Percentiles rank a stretch among this genome's conserved stretches.
Evolutionary conservation across 1,139 yeast species (phyloP).

Genomic region (Zygosaccharomyces sapae): DNA sequence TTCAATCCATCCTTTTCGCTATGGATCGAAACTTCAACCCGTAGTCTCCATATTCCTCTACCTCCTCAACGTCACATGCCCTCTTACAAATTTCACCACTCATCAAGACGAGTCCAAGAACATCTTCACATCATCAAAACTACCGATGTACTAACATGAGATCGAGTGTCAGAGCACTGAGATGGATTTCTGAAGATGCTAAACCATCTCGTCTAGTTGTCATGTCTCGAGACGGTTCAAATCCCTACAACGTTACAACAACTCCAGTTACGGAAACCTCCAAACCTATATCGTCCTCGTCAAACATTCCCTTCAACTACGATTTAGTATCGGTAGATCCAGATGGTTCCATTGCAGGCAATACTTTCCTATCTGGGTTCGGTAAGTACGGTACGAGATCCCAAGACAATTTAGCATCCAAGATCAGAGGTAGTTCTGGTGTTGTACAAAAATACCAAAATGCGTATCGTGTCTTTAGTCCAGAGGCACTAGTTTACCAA

Average conservation of each 20-base stretch:
- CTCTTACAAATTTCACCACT: not conserved
- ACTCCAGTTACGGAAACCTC: slow-evolving; percentile 1
- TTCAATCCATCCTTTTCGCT: too few relatives aligned
- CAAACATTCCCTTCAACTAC: not conserved
- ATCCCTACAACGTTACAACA: not conserved
- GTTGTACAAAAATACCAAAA: slow-evolving; percentile 16
- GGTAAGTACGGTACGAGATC: not conserved
- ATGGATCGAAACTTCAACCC: too few relatives aligned
- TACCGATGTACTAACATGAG: not conserved
- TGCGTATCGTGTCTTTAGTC: slow-evolving; percentile 16
- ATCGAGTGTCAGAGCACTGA: not conserved
- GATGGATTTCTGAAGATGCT: not conserved
- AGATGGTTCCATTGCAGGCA: not conserved
- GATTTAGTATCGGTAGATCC: not conserved
- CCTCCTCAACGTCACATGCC: not conserved
- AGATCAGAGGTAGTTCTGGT: slow-evolving; percentile 10
- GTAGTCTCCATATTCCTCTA: too few relatives aligned
- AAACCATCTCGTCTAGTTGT: slow-evolving; percentile 1
- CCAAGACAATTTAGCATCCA: slow-evolving; percentile 2
- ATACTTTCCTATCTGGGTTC: slow-evolving; percentile 1
- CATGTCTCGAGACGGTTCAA: not conserved
- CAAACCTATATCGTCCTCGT: not conserved
- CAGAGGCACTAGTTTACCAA: slow-evolving; percentile 25
- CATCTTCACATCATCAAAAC: not conserved
- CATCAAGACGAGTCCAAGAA: not conserved